phyloP scores from a whole-genome alignment of 495 filamentous ascomycete genomes.

The Sordaria brevicollis region DNA sequence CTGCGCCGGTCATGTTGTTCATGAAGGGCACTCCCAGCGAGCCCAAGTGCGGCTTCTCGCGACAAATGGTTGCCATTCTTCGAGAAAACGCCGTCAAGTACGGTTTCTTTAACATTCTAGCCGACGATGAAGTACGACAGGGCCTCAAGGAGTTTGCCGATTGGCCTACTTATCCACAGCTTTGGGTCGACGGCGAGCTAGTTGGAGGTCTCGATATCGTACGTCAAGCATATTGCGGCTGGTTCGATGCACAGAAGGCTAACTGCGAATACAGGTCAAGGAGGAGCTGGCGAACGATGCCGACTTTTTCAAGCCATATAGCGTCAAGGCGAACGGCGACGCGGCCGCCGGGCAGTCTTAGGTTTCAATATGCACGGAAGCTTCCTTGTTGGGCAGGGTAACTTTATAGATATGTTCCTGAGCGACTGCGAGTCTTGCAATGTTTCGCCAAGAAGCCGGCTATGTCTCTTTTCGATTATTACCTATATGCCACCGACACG shows the following conservation, averaged over 20 bases:
- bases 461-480: background rate
- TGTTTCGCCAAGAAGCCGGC: background rate
- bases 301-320: conserved; percentile 66
- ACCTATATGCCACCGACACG: background rate
- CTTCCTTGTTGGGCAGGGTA: background rate
- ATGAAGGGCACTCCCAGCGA: conserved; percentile 84
- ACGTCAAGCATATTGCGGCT: conserved; percentile 28
- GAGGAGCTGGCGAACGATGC: conserved; percentile 32
- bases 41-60: conserved; percentile 91
- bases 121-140: conserved; percentile 94
- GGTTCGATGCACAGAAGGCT: conserved; percentile 1
- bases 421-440: background rate
- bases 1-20: conserved; percentile 96
- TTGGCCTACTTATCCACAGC: conserved; percentile 93
- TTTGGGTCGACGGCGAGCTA: conserved; percentile 73
- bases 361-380: background rate
- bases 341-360: conserved; percentile 8
- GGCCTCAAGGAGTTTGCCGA: conserved; percentile 91
- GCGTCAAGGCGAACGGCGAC: conserved; percentile 34
- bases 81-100: conserved; percentile 86
- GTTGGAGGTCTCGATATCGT: conserved; percentile 96
- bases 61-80: conserved; percentile 75
- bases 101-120: conserved; percentile 97
- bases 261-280: conserved; percentile 23
- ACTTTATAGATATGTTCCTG: background rate